Base-by-base conservation (phyloP, 257 asterid genomes). In the Cruciata laevipes region DNA sequence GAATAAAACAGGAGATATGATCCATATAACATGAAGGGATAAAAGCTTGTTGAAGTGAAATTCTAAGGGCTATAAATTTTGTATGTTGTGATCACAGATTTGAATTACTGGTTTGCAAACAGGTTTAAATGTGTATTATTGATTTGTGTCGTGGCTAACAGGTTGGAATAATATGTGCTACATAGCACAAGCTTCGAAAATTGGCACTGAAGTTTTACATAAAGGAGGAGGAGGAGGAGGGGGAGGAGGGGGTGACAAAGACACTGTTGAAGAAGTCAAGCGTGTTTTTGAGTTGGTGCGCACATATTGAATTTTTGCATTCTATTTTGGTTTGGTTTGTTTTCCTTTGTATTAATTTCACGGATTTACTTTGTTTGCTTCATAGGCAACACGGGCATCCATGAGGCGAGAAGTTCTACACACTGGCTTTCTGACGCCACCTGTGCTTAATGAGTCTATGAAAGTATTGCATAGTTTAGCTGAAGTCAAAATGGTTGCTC, bases 401-500 rank as follows among this genome's bases (percentile, higher is more conserved):
- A 78, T 76, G 20, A 90, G 95, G 77, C 80, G 77, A 68, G 96
- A 90, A 78, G 83, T 87, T 76, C 57, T 83, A 65, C 99, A 94
- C 71, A 88, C 91, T 20, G 89, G 85, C 73, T 94, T 94, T 74
- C 86, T 90, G 24, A 90, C 96, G 2, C 97, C 97, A 49, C 89
- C 84, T 20, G 95, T 87, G 25, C 55, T 90, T n/a, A 87, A 83
- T 71, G 92, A 87, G 62, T 83, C 95, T 3, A 81, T 80, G 91
- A 69, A 61, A 33, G 87, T 83, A 30, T 77, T 90, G 35, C 82
- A 76, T 55, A 85, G 83, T 75, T 73, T 94, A 30, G 77, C 81
- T n/a, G 90, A 87, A 53, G 67, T 94, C 69, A 90, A 87, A 75
- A 32, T 73, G 66, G 82, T 90, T 69, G 85, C 87, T 49, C 91